phyloP scores from a whole-genome alignment of 2,329 filamentous ascomycete species.

The Bipolaris victoriae region DNA sequence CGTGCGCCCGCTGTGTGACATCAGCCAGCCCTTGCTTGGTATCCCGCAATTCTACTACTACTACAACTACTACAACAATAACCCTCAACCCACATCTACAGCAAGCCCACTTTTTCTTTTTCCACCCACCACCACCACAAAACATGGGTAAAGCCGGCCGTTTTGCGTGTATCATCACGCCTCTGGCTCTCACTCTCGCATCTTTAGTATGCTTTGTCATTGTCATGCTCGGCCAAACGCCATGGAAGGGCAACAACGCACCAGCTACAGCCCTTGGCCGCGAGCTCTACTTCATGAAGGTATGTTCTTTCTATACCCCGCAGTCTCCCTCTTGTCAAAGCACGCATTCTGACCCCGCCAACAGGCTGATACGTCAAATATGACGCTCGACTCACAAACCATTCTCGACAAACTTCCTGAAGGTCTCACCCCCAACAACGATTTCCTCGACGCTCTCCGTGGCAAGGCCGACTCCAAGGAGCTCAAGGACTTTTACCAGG shows the following conservation, averaged over 20 bases:
- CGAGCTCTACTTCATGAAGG: constrained; percentile 62
- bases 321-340: not conserved
- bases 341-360: constrained; percentile 19
- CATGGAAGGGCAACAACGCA: constrained; percentile 45
- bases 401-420: constrained; percentile 38
- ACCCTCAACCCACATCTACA: not conserved
- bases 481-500: constrained; percentile 77
- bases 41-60: constrained; percentile 8
- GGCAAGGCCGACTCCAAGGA: constrained; percentile 47
- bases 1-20: constrained; percentile 10
- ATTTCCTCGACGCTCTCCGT: constrained; percentile 51
- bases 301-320: constrained; percentile 57
- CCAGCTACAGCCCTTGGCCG: constrained; percentile 53
- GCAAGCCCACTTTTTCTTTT: not conserved
- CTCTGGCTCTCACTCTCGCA: constrained; percentile 79
- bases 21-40: constrained; percentile 14
- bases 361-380: constrained; percentile 54
- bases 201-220: constrained; percentile 72
- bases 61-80: not conserved
- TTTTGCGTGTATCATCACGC: constrained; percentile 84
- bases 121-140: constrained; percentile 21
- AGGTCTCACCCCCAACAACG: constrained; percentile 41
- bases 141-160: constrained; percentile 76
- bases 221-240: constrained; percentile 64
- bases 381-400: constrained; percentile 59